These are phyloP conservation scores for Clavaria fumosa DNA, from an alignment of 768 basidiomycete species.

Conservation along the genomic window DNA sequence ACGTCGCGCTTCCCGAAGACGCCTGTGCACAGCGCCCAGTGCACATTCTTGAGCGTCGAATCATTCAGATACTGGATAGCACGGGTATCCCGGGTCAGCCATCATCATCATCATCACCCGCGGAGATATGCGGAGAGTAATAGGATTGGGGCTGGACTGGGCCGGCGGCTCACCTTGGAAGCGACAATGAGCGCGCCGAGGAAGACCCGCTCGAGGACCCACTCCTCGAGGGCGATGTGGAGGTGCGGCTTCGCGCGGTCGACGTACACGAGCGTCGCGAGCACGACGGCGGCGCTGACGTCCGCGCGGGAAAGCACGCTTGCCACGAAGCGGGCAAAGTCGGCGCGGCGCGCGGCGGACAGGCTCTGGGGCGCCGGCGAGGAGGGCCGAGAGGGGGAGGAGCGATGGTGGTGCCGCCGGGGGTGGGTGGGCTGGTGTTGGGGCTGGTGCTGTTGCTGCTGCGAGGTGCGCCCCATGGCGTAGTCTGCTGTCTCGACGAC, in stretches of 20 bases:
- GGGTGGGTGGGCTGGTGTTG: not conserved
- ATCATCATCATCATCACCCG: too few relatives aligned
- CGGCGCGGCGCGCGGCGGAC: too few relatives aligned
- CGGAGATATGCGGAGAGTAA: not conserved
- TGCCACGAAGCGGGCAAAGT: constrained; percentile 50
- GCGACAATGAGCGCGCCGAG: constrained; percentile 80
- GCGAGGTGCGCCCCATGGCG: constrained; percentile 51
- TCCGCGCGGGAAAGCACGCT: constrained; percentile 62
- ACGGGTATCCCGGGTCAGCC: constrained; percentile 9
- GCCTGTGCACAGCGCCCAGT: constrained; percentile 78
- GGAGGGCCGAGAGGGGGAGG: constrained; percentile 33
- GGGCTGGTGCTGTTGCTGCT: constrained; percentile 12
- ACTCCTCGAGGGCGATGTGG: constrained; percentile 67
- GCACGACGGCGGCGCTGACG: constrained; percentile 51
- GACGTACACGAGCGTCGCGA: constrained; percentile 64
- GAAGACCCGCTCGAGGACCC: constrained; percentile 85
- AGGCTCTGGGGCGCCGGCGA: too few relatives aligned
- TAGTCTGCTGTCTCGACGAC: constrained; percentile 63
- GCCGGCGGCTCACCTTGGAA: constrained; percentile 44
- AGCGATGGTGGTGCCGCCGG: too few relatives aligned
- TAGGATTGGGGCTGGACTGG: constrained; percentile 5
- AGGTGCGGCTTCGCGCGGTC: constrained; percentile 63
- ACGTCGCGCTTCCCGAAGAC: constrained; percentile 73
- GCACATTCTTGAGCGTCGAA: constrained; percentile 79
- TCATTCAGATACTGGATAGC: constrained; percentile 61